A percentile compares a stretch with the other conserved stretches of the same genome.
These are phyloP conservation scores for Alternaria gaisen DNA, from an alignment of 2,329 filamentous ascomycete genomes.

Conservation along the genomic window DNA sequence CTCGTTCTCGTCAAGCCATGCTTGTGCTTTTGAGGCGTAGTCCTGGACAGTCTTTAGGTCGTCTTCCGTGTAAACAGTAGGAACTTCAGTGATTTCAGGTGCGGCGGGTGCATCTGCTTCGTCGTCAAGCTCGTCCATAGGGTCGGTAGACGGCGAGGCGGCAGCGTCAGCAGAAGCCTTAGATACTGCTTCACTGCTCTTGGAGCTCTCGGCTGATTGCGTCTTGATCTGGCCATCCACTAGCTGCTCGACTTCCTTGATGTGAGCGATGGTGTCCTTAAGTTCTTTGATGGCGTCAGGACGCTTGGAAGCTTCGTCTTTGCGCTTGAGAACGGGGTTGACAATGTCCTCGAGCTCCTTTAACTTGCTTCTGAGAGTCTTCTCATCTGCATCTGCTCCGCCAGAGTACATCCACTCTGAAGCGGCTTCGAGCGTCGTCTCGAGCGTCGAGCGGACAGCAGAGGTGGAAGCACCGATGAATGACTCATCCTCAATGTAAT, in stretches of 20 bases:
- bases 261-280: constrained; percentile 74
- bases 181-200: constrained; percentile 45
- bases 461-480: constrained; percentile 78
- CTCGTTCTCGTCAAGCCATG: constrained; percentile 75
- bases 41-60: constrained; percentile 74
- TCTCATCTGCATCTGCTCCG: constrained; percentile 76
- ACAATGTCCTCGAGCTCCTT: constrained; percentile 81
- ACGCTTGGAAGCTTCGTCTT: constrained; percentile 74
- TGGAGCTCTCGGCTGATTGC: constrained; percentile 63
- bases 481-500: constrained; percentile 78
- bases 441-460: constrained; percentile 71
- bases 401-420: constrained; percentile 94
- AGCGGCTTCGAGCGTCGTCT: constrained; percentile 71
- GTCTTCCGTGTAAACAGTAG: constrained; percentile 72
- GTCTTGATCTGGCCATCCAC: constrained; percentile 78
- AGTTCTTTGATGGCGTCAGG: constrained; percentile 74
- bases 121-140: constrained; percentile 81
- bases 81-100: constrained; percentile 39
- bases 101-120: constrained; percentile 65
- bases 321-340: constrained; percentile 77
- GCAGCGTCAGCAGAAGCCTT: constrained; percentile 55
- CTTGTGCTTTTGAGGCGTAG: constrained; percentile 67
- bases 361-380: constrained; percentile 78
- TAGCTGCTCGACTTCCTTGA: constrained; percentile 72
- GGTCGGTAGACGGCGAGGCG: constrained; percentile 56